Evolutionary conservation across 345 rosid species (phyloP), one percentile per base, ranked within the genome.

Genomic region (Hibiscus tridactylites): DNA sequence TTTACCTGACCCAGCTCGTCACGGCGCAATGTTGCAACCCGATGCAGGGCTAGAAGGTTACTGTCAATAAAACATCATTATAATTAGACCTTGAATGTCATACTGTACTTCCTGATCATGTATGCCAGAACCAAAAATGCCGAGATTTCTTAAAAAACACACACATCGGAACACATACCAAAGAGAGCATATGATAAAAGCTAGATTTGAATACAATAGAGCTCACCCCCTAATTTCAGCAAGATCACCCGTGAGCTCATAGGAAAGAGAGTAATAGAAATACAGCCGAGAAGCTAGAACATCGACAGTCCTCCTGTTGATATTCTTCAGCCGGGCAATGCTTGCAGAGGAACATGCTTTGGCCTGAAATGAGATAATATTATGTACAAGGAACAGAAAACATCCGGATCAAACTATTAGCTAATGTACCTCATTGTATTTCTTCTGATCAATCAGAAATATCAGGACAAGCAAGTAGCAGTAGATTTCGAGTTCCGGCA

Each of bases 1-100:
- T 24, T 15, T 78, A 85, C 89, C 87, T 85, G 89, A 15, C 89
- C 89, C 75, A 83, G 80, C 79, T 86, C 89, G 17, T 86, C 89
- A 75, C 77, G 89, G 76, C 84, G 89, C 77, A 86, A 53, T 47
- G 89, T 86, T 60, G 89, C 82, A 71, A 82, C 79, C 13, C 87
- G 85, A 69, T 86, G 89, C 74, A 83, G 80, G 47, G 83, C 81
- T 72, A 86, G 84, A 52, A 86, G 89, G 73, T 82, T 80, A 66
- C 89, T 83, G 79, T 54, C 54, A 35, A 80, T 33, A 29, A 71
- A 26, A 24, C 44, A 73, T 57, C 65, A 65, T 42, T 19, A 3
- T 39, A 24, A 15, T 79, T 58, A 76, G 79, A 58, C 10, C 60
- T 12, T 39, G 26, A 69, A 60, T 59, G 31, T 39, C 54, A 52